Base-by-base conservation (phyloP, 2,329 filamentous ascomycete species). In the Rachicladosporium sp. region DNA sequence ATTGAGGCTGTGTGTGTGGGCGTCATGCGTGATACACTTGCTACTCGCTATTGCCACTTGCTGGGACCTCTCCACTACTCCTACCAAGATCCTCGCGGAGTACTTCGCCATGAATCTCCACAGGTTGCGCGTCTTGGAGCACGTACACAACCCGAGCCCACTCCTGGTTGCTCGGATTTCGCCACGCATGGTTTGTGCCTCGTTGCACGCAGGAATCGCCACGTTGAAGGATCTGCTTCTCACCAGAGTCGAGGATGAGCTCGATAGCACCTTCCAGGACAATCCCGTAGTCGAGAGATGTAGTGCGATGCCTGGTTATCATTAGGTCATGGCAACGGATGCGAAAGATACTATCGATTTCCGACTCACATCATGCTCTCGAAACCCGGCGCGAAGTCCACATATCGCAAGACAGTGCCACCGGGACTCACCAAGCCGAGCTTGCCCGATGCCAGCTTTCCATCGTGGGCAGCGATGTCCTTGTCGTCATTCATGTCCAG, bases 371-470 rank as follows among this genome's bases (percentile, higher is more conserved):
- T 60, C 50, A 58, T 56, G 43, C 53, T 56, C 2, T 41, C 46
- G 40, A 55, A 59, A 1, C 46, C 47, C 0, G 58, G 58, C 3
- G 54, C 53, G 38, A 60, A 56, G 43, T 61, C 58, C 6, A 60
- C 57, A 21, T 56, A 58, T 6, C 67, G 61, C 32, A 68, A 58
- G 10, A 70, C 66, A 4, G 68, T 68, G 10, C 69, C 69, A 15
- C 61, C 62, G 2, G 67, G 63, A 15, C 70, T 60, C 9, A 67
- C 64, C 3, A 76, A 59, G 2, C 71, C 71, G 0, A 72, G 69
- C 1, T 67, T 61, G 19, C 56, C 53, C 8, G 45, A 46, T 10
- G 54, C 47, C 31, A 72, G 56, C 44, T 65, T 66, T 31, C 50
- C 45, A 23, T 62, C 53, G 53, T 74, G 73, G 6, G 59, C 56